Evolutionary conservation across 1,284 basidiomycete genomes (phyloP).

Genomic region (Xanthoconium separans): DNA sequence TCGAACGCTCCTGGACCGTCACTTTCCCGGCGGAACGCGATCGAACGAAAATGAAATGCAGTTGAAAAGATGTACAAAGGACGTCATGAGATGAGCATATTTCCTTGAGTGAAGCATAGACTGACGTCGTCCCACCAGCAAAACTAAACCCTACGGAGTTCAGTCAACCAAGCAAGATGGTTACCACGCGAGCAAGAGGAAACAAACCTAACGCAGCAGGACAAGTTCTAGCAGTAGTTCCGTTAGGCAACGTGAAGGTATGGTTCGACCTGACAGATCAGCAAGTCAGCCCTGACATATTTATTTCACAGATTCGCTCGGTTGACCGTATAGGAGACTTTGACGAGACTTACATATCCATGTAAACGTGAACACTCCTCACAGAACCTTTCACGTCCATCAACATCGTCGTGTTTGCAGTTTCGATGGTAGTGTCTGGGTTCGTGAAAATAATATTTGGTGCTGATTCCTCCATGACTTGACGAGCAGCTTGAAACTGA

Average conservation of each 20-base stretch:
- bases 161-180: neutral
- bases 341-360: slow-evolving; percentile 58
- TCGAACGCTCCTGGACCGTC: slow-evolving; percentile 83
- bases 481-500: slow-evolving; percentile 66
- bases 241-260: slow-evolving; percentile 64
- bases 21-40: slow-evolving; percentile 32
- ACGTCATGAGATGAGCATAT: neutral
- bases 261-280: slow-evolving; percentile 53
- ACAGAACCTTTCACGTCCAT: slow-evolving; percentile 55
- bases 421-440: slow-evolving; percentile 23
- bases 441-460: slow-evolving; percentile 16
- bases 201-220: slow-evolving; percentile 73
- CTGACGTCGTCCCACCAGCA: slow-evolving; percentile 79
- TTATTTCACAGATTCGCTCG: neutral
- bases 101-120: neutral
- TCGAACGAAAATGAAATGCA: neutral
- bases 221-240: slow-evolving; percentile 69
- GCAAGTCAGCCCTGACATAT: neutral
- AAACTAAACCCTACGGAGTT: slow-evolving; percentile 58
- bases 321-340: neutral
- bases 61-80: neutral
- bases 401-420: slow-evolving; percentile 31
- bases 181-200: neutral
- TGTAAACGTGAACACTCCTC: slow-evolving; percentile 62
- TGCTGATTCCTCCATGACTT: slow-evolving; percentile 47